Percentiles rank a stretch among this genome's conserved stretches.
phyloP scores from a whole-genome alignment of 1,284 basidiomycete genomes.

The Heterobasidion parviporum region DNA sequence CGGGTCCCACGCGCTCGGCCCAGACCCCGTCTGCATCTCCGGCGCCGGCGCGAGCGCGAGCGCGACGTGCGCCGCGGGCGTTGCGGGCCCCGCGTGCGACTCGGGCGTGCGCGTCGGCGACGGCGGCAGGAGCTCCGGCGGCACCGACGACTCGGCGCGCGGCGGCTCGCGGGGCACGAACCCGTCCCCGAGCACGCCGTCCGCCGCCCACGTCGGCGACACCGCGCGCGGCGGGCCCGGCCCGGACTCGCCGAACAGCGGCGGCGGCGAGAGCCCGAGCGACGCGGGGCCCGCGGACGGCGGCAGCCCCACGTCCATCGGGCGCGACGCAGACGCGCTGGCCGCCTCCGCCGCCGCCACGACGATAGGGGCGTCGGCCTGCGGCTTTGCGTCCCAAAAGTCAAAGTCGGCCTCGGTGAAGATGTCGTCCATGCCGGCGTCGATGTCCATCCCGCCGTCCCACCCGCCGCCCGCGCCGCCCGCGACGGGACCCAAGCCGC shows the following conservation, averaged over 20 bases:
- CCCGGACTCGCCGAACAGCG: conserved; percentile 21
- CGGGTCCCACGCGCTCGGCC: conserved; percentile 45
- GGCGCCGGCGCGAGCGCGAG: conserved; percentile 5
- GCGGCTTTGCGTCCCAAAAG: conserved; percentile 47
- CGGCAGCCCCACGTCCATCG: conserved; percentile 13
- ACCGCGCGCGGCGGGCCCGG: conserved; percentile 14
- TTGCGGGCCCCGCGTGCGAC: conserved; percentile 36
- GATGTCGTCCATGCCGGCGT: conserved; percentile 42
- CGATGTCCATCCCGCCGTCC: conserved; percentile 22
- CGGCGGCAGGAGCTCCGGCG: conserved; percentile 25
- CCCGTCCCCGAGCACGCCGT: conserved; percentile 16
- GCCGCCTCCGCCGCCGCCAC: conserved; percentile 6
- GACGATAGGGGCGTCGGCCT: conserved; percentile 13
- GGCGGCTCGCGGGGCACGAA: conserved; percentile 20
- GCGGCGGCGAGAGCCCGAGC: conserved; percentile 22
- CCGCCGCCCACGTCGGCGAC: conserved; percentile 17
- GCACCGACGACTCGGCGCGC: conserved; percentile 9
- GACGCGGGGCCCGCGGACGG: conserved; percentile 14
- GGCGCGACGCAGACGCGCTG: conserved; percentile 4
- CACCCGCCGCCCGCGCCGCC: conserved; percentile 21
- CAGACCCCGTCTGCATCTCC: conserved; percentile 9
- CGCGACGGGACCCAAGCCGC: conserved; percentile 15
- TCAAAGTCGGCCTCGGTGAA: conserved; percentile 77
- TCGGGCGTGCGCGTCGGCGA: conserved; percentile 32
- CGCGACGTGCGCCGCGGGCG: conserved; percentile 33